Conservation (phyloP, 2,329 filamentous ascomycete species). For the Drechslera avenae region DNA sequence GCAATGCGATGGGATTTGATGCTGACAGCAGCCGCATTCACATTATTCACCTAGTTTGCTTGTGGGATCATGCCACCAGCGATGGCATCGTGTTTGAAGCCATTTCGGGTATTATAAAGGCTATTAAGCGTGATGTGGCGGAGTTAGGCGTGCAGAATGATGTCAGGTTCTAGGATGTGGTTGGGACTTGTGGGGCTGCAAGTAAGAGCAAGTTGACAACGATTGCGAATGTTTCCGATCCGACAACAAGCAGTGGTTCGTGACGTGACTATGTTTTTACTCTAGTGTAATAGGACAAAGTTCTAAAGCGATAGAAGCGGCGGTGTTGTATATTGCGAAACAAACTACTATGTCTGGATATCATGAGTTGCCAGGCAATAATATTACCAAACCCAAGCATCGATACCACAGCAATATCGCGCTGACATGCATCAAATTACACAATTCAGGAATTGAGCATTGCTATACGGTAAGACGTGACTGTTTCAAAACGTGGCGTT, state of each 20-base stretch:
- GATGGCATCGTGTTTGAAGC: constrained; percentile 21
- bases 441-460: background rate
- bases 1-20: constrained; percentile 27
- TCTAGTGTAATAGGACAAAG: too few species aligned
- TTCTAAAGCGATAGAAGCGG: too few species aligned
- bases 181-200: constrained; percentile 49
- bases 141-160: constrained; percentile 15
- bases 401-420: background rate
- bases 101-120: constrained; percentile 13
- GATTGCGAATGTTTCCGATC: constrained; percentile 50
- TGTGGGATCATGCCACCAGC: constrained; percentile 23
- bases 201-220: constrained; percentile 37
- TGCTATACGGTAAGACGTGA: background rate
- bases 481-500: too few species aligned
- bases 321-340: too few species aligned
- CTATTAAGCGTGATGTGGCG: constrained; percentile 14
- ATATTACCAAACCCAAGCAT: background rate
- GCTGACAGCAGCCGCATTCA: constrained; percentile 21
- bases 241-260: too few species aligned
- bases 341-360: background rate
- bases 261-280: too few species aligned
- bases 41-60: constrained; percentile 24
- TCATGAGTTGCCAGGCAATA: background rate
- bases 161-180: constrained; percentile 50
- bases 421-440: background rate